These are phyloP conservation scores for Suillus occidentalis DNA, from an alignment of 768 basidiomycete species.

Conservation along the genomic window DNA sequence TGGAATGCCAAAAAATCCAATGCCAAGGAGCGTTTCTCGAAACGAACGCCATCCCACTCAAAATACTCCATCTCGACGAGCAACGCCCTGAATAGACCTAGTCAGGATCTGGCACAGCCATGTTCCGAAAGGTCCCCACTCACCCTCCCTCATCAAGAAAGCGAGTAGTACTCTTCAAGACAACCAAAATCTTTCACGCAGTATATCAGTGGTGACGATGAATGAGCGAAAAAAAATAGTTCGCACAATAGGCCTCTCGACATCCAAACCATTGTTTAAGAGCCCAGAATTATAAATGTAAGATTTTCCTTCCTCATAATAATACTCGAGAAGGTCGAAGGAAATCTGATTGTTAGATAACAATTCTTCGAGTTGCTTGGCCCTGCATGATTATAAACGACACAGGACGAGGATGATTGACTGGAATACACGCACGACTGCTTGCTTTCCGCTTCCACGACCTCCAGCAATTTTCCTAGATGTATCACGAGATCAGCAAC, in stretches of 20 bases:
- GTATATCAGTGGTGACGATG: background rate
- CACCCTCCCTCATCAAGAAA: background rate
- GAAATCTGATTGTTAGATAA: constrained; percentile 1
- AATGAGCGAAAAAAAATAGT: background rate
- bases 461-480: background rate
- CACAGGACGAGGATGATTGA: background rate
- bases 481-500: background rate
- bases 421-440: background rate
- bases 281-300: background rate
- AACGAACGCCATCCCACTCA: constrained; percentile 2
- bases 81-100: background rate
- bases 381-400: background rate
- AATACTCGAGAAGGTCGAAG: constrained; percentile 3
- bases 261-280: background rate
- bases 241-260: background rate
- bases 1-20: background rate
- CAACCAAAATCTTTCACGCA: background rate
- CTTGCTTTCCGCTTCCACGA: background rate
- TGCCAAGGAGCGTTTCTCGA: background rate
- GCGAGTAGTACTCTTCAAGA: background rate
- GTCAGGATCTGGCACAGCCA: background rate
- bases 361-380: background rate
- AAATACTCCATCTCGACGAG: background rate
- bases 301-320: background rate
- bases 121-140: background rate